Base-by-base conservation (phyloP, 169 alveolate genomes). In the Cryptosporidium meleagridis region DNA sequence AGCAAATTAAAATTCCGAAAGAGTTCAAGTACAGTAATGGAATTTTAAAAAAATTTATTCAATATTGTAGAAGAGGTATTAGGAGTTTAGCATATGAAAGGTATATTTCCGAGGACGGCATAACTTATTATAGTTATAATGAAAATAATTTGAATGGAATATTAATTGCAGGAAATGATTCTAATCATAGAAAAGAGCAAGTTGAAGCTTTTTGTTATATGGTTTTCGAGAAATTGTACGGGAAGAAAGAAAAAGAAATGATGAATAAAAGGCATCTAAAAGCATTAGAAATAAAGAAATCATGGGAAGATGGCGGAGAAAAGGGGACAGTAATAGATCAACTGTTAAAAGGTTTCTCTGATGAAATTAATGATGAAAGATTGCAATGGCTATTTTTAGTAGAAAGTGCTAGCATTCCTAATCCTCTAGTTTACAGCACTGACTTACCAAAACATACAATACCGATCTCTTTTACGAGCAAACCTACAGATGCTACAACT, bases 311-410 rank as follows among this genome's bases (percentile, higher is more conserved):
- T 10, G 89, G 89, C 1, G 89, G 80, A 35, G 75, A 16, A 23
- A 48, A 80, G 10, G 89, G 89, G 6, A 31, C 31, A 44, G 41
- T 80, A 29, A 80, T 80, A 21, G 89, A 80, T 0, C 68, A 62
- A 10, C 29, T 80, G n/a, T 41, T 80, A 5, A 65, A 65, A n/a
- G 51, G 89, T 26, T 80, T 80, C 62, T 62, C 89, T 3, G 51
- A 80, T 41, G 89, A 80, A 18, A 44, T 80, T 18, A 80, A 80
- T 39, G 89, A 80, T 65, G 89, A 80, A 61, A 80, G 89, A 35
- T 31, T 80, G 29, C 89, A 80, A 80, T 80, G 89, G 89, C 45
- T 80, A 8, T 80, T 62, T 80, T 80, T 80, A 16, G 89, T 80
- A 12, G 67, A 80, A 62, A 80, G 80, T 31, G 89, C 89, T 16